Base-by-base conservation (phyloP, 257 asterid species). In the Galeopsis tetrahit region DNA sequence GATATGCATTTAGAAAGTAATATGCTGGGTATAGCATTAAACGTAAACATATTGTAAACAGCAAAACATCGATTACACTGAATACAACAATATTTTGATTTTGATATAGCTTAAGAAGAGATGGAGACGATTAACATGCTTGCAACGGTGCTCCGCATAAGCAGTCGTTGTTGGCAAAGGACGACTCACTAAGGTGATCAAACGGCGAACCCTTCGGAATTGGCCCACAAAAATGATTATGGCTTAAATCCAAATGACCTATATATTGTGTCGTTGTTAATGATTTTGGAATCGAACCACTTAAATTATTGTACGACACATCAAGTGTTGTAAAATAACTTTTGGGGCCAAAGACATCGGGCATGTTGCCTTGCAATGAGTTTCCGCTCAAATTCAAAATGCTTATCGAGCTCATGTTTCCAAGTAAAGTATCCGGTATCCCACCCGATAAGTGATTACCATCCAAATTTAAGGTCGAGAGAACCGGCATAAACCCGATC, bases 211-310 rank as follows among this genome's bases (percentile, higher is more conserved):
- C 97, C 0, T 40, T 15, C 0, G 97, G 97, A 56, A 91, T 91
- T 53, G 81, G 65, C 3, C 97, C 97, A n/a, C 97, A 91, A 0
- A 91, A 82, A 13, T 89, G 97, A 33, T 91, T 89, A 73, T 85
- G 67, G 70, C 97, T 91, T 68, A 91, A 64, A 78, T 91, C 96
- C 84, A 91, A 76, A 63, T 91, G 97, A 0, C 97, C 97, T 7
- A 91, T 81, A 68, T 71, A 91, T 86, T 51, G 80, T 28, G 84
- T 87, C 5, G 72, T 53, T 0, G 80, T 69, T 38, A 91, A 59
- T 5, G 97, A 72, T 62, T 79, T 83, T 1, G 97, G 96, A 63
- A 91, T 79, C 13, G 83, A 57, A 33, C 97, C 97, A 40, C 49
- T 79, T 13, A 90, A 66, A 15, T 82, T 80, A 68, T 90, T 90